Evolutionary conservation across 345 rosid genomes (phyloP).

Genomic region (Murraya paniculata): DNA sequence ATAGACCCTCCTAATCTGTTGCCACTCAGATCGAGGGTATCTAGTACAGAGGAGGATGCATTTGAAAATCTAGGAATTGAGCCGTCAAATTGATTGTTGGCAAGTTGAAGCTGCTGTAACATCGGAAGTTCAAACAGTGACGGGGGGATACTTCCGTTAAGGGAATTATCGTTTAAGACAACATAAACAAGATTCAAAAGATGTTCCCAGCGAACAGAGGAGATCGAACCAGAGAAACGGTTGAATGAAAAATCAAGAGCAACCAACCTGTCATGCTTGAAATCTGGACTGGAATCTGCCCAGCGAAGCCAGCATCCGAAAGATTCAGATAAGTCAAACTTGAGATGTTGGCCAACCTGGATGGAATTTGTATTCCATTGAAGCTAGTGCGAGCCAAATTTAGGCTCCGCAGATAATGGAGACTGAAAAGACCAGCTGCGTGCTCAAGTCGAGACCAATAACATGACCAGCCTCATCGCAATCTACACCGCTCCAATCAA

Average conservation of each 20-base stretch:
- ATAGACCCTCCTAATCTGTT: slow-evolving; percentile 38
- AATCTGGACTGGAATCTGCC: slow-evolving; percentile 37
- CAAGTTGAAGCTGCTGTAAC: slow-evolving; percentile 13
- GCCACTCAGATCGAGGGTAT: slow-evolving; percentile 37
- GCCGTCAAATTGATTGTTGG: slow-evolving; percentile 32
- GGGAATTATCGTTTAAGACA: slow-evolving; percentile 26
- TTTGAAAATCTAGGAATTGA: background rate
- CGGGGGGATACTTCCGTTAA: slow-evolving; percentile 33
- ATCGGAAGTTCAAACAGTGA: slow-evolving; percentile 21
- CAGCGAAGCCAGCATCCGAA: slow-evolving; percentile 39
- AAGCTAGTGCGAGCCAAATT: slow-evolving; percentile 22
- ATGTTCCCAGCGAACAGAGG: slow-evolving; percentile 24
- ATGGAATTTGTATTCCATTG: background rate
- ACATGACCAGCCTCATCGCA: slow-evolving; percentile 22
- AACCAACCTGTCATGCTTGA: slow-evolving; percentile 24
- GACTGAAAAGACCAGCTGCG: slow-evolving; percentile 20
- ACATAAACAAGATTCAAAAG: slow-evolving; percentile 28
- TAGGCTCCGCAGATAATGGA: slow-evolving; percentile 17
- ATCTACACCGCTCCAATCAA: slow-evolving; percentile 18
- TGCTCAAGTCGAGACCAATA: slow-evolving; percentile 27
- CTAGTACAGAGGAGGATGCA: slow-evolving; percentile 2
- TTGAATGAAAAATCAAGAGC: slow-evolving; percentile 27
- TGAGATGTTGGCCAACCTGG: slow-evolving; percentile 6
- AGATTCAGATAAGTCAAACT: slow-evolving; percentile 28
- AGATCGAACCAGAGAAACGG: slow-evolving; percentile 20